Base-by-base conservation (phyloP, 257 asterid genomes). In the Forsythia suspensa region DNA sequence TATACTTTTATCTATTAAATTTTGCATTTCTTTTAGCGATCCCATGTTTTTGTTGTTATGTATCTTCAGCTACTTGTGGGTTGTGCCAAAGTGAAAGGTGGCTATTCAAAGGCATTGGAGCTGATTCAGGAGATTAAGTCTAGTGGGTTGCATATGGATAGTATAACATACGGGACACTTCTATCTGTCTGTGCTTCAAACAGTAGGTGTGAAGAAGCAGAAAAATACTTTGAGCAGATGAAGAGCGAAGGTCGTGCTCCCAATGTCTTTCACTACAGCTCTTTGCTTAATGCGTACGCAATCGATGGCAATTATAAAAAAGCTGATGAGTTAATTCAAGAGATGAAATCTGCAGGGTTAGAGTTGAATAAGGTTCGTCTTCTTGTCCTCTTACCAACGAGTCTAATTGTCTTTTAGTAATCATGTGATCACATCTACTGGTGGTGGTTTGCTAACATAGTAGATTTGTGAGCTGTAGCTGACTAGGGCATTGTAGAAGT, bases 181-280 rank as follows among this genome's bases (percentile, higher is more conserved):
- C 79, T 95, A 74, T 93, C 97, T 36, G 99, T 95, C 40, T 95
- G 98, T 82, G 99, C 98, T 84, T 90, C 98, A 72, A 94, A 92
- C 76, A 84, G 84, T 73, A 87, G 83, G 76, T 83, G 90, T 79
- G 88, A 89, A 80, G 99, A 91, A 89, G 98, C 98, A 36, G 94
- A 91, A 85, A 90, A 87, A 66, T 93, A 92, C 86, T 95, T 95
- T 71, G 77, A 87, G 73, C 92, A 92, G 90, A 93, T 95, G 97
- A 93, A 93, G 87, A 83, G 86, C 73, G 97, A 93, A 83, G 98
- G 98, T 20, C 91, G 87, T 86, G 81, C 92, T 71, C 97, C 96
- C 24, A 95, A 95, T 90, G 91, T 84, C 76, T 93, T 93, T 84
- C 99, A 95, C 83, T 93, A 91, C 84, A 95, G 99, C 83, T 95